Evolutionary conservation across 2,329 filamentous ascomycete genomes (phyloP), one percentile per base, ranked within the genome.

Genomic region (Colletotrichum echinochloae): DNA sequence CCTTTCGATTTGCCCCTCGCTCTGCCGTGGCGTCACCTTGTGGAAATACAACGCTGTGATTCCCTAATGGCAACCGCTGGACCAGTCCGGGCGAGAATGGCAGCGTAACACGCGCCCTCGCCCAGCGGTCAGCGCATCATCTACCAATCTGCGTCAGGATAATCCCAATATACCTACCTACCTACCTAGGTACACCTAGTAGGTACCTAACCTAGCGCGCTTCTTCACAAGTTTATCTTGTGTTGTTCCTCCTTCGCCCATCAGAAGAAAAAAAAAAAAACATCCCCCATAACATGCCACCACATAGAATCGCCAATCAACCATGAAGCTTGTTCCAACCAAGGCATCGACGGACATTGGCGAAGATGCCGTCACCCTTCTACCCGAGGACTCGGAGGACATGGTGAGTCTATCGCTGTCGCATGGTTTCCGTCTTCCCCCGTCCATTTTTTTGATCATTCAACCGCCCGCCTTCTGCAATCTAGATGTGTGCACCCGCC

Each of bases 301-400:
- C 23, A 35, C 46, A 30, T n/a, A 46, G 37, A 20, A 26, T 63
- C 46, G 7, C 33, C 41, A 11, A 39, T 28, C 16, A 35, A 11
- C 14, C 35, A 61, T 84, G 82, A 83, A 83, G 78, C 76, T 83
- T 61, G 75, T 82, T 61, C 77, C 79, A 51, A 79, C 80, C 60
- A 79, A 79, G 71, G 74, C 80, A 56, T 78, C 80, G 62, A 79
- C 80, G 52, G 77, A 78, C n/a, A 74, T 81, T 57, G 79, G 80
- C 76, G 81, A 82, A 66, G 80, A 83, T 75, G 78, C 79, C 35
- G 77, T 84, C 61, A 82, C 81, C 48, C 79, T 84, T 26, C 75
- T 83, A 8, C 81, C 83, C 62, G 83, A 84, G 64, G 83, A 84
- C 74, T 79, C 82, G 48, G 83, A 84, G 75, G 83, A 84, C 74